Conservation (phyloP, 2,329 filamentous ascomycete species). For the Ascomycota sp. region DNA sequence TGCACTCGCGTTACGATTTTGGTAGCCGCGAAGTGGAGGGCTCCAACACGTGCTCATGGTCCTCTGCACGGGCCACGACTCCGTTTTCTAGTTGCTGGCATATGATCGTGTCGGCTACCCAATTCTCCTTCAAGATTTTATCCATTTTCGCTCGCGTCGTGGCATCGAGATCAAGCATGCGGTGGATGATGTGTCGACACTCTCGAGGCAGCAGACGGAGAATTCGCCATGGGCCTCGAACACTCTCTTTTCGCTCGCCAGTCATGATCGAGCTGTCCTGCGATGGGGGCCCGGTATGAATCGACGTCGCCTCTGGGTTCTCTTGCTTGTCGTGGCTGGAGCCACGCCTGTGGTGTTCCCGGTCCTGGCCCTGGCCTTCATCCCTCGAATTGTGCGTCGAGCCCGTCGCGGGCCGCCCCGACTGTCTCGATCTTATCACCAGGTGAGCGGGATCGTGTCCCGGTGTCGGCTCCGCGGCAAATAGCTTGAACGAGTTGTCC, state of each 20-base stretch:
- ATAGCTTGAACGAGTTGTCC: slow-evolving; percentile 89
- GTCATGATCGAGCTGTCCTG: no score
- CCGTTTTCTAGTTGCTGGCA: slow-evolving; percentile 61
- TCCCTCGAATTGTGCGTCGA: slow-evolving; percentile 17
- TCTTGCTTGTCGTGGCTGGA: slow-evolving; percentile 1
- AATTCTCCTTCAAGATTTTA: slow-evolving; percentile 73
- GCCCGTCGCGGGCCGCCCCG: no score
- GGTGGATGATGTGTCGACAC: slow-evolving; percentile 69
- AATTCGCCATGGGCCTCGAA: slow-evolving; percentile 83
- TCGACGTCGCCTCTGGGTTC: slow-evolving; percentile 2
- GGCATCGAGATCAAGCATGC: slow-evolving; percentile 82
- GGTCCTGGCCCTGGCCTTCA: slow-evolving; percentile 12
- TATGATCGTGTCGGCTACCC: slow-evolving; percentile 70
- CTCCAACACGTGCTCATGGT: slow-evolving; percentile 73
- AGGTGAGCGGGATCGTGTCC: slow-evolving; percentile 48
- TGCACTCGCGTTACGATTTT: no score
- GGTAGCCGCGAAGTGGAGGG: slow-evolving; percentile 34
- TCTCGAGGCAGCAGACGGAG: slow-evolving; percentile 74
- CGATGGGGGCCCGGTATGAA: no score
- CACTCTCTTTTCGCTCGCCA: slow-evolving; percentile 50
- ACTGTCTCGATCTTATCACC: no score
- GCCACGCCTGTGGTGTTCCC: slow-evolving; percentile 4
- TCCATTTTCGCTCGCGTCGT: slow-evolving; percentile 64
- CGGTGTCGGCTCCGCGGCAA: slow-evolving; percentile 66
- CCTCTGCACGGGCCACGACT: slow-evolving; percentile 47